phyloP scores from a whole-genome alignment of 148 eudicot genomes.

The Vaccinium darrowii region DNA sequence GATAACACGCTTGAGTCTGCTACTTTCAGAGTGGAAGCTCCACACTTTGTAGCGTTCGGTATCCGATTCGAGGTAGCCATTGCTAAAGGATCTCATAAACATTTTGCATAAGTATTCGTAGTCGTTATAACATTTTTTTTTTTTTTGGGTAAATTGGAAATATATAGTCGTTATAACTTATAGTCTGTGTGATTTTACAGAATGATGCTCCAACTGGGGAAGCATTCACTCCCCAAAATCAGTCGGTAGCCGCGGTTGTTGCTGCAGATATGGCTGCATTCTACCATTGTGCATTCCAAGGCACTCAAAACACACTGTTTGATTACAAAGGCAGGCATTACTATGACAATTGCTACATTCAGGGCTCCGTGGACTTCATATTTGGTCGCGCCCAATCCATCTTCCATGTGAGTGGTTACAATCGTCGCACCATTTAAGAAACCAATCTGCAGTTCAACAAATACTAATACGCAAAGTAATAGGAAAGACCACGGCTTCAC shows the following conservation, averaged over 20 bases:
- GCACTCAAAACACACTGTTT: slow-evolving; percentile 78
- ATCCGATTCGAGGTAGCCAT: slow-evolving; percentile 67
- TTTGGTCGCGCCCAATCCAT: slow-evolving; percentile 70
- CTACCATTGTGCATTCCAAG: slow-evolving; percentile 73
- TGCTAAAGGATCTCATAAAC: neutral
- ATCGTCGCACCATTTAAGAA: neutral
- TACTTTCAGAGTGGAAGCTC: slow-evolving; percentile 71
- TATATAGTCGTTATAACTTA: too few relatives aligned
- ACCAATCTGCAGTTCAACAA: neutral
- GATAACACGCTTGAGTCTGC: slow-evolving; percentile 59
- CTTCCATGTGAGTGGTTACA: slow-evolving; percentile 24
- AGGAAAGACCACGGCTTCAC: too few relatives aligned
- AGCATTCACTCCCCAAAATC: slow-evolving; percentile 48
- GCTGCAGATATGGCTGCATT: slow-evolving; percentile 77
- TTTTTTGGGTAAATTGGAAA: too few relatives aligned
- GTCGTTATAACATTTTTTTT: neutral
- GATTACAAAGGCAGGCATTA: slow-evolving; percentile 82
- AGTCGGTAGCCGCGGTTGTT: slow-evolving; percentile 80
- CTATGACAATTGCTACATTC: slow-evolving; percentile 75
- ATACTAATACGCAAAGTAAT: neutral
- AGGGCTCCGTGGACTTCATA: slow-evolving; percentile 85
- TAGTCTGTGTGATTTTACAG: slow-evolving; percentile 18
- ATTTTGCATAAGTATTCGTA: neutral
- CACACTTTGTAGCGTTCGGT: slow-evolving; percentile 71
- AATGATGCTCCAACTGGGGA: slow-evolving; percentile 66